Conservation (phyloP, 768 basidiomycete species). For the Saitozyma podzolica region DNA sequence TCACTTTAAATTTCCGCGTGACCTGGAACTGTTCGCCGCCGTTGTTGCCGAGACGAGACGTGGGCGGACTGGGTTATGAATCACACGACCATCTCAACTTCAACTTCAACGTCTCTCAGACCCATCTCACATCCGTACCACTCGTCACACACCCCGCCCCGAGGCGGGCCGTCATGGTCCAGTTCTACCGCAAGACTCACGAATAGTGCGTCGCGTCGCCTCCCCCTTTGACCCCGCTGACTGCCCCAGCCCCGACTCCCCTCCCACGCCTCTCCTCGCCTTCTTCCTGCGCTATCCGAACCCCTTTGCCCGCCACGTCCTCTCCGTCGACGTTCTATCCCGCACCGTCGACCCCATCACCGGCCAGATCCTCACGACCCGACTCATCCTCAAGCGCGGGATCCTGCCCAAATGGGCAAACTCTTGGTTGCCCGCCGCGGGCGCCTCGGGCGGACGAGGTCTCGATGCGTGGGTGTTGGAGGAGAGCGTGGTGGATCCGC, state of each 20-base stretch:
- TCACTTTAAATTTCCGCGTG: too few relatives aligned
- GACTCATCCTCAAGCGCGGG: conserved; percentile 88
- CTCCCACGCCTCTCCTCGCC: conserved; percentile 87
- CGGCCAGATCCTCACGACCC: conserved; percentile 78
- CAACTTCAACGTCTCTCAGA: background rate
- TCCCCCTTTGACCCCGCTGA: background rate
- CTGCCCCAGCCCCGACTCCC: conserved; percentile 70
- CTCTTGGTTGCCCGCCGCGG: conserved; percentile 60
- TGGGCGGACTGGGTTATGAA: background rate
- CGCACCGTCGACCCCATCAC: conserved; percentile 66
- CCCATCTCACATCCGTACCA: too few relatives aligned
- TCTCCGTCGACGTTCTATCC: conserved; percentile 93
- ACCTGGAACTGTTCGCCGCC: too few relatives aligned
- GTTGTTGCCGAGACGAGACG: too few relatives aligned
- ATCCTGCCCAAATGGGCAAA: conserved; percentile 91
- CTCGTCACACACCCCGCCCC: too few relatives aligned
- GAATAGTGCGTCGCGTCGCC: conserved; percentile 30
- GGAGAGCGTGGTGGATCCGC: conserved; percentile 87
- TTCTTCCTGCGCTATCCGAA: conserved; percentile 96
- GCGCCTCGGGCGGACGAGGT: conserved; percentile 60
- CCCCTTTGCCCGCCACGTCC: conserved; percentile 86
- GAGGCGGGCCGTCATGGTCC: conserved; percentile 24
- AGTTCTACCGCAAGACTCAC: conserved; percentile 40
- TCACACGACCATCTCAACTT: background rate
- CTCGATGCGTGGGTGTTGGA: conserved; percentile 92